Evolutionary conservation across 176 grass and related monocot species (phyloP).

Genomic region (Phoenix roebelenii): DNA sequence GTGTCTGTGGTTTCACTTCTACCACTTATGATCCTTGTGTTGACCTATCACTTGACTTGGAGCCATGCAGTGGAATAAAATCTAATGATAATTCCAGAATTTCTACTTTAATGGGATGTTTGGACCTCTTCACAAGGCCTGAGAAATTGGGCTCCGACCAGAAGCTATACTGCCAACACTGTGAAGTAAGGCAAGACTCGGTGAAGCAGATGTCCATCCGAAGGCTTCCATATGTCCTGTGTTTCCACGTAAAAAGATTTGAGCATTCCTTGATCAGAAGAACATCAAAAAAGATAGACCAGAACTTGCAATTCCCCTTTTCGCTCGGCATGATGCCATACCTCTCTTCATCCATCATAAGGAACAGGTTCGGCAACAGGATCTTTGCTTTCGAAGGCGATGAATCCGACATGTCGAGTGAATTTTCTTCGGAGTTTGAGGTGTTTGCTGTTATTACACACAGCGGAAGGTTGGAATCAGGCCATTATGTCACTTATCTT

Average conservation of each 20-base stretch:
- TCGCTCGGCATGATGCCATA: slow-evolving; percentile 22
- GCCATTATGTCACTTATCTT: slow-evolving; percentile 22
- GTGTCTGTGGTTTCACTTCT: slow-evolving; percentile 24
- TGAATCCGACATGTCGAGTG: background rate
- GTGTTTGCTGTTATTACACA: slow-evolving; percentile 22
- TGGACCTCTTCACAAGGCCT: slow-evolving; percentile 24
- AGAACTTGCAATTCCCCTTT: slow-evolving; percentile 22
- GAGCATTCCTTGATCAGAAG: slow-evolving; percentile 11
- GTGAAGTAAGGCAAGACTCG: slow-evolving; percentile 10
- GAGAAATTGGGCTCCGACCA: slow-evolving; percentile 25
- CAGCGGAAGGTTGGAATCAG: slow-evolving; percentile 10
- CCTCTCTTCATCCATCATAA: slow-evolving; percentile 19
- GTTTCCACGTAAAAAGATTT: slow-evolving; percentile 27
- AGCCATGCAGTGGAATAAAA: slow-evolving; percentile 1
- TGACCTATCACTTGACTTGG: slow-evolving; percentile 18
- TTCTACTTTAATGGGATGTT: slow-evolving; percentile 21
- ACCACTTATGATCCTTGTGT: slow-evolving; percentile 25
- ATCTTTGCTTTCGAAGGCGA: slow-evolving; percentile 14
- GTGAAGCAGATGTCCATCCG: slow-evolving; percentile 29
- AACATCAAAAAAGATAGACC: slow-evolving; percentile 19
- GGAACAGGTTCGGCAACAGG: slow-evolving; percentile 17
- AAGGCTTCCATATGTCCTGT: slow-evolving; percentile 14
- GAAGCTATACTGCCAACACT: slow-evolving; percentile 25
- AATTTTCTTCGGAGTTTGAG: slow-evolving; percentile 18
- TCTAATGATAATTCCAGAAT: slow-evolving; percentile 14